These are phyloP conservation scores for Aaosphaeria pasadenensis DNA, from an alignment of 2,329 filamentous ascomycete genomes.

Conservation along the genomic window DNA sequence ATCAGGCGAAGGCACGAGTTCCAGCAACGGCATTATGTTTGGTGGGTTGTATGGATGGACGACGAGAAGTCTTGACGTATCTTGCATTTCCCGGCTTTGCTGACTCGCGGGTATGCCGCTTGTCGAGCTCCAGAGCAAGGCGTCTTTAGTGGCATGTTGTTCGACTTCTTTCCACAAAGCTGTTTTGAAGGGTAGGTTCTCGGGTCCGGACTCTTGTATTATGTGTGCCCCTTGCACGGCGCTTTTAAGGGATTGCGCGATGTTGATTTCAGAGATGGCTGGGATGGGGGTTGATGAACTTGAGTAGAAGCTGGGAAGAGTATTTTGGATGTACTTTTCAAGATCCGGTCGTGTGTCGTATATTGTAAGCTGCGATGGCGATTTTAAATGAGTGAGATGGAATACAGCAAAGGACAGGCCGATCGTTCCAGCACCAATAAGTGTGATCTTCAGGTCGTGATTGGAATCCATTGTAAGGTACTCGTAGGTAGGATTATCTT, in stretches of 20 bases:
- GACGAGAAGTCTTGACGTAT: slow-evolving; percentile 46
- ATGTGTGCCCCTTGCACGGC: slow-evolving; percentile 50
- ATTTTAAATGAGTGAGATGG: slow-evolving; percentile 46
- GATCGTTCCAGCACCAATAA: slow-evolving; percentile 50
- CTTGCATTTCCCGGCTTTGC: slow-evolving; percentile 44
- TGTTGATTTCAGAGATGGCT: slow-evolving; percentile 33
- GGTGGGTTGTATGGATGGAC: slow-evolving; percentile 63
- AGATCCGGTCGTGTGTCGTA: slow-evolving; percentile 52
- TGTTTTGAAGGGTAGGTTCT: slow-evolving; percentile 52
- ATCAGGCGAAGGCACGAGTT: slow-evolving; percentile 52
- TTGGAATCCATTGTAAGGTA: slow-evolving; percentile 4
- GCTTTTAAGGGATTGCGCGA: slow-evolving; percentile 28
- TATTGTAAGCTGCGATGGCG: slow-evolving; percentile 43
- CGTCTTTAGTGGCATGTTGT: slow-evolving; percentile 38
- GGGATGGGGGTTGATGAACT: slow-evolving; percentile 2
- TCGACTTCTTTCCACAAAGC: slow-evolving; percentile 53
- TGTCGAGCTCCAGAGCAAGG: slow-evolving; percentile 58
- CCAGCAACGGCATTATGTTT: slow-evolving; percentile 59
- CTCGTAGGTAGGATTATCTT: background rate
- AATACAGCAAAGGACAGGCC: slow-evolving; percentile 56
- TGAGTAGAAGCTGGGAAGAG: slow-evolving; percentile 44
- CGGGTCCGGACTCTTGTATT: slow-evolving; percentile 60
- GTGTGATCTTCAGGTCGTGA: slow-evolving; percentile 29
- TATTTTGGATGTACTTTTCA: slow-evolving; percentile 40
- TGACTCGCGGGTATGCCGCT: slow-evolving; percentile 55